Evolutionary conservation across 2,329 filamentous ascomycete species (phyloP), one percentile per base, ranked within the genome.

Genomic region (Fusarium redolens): DNA sequence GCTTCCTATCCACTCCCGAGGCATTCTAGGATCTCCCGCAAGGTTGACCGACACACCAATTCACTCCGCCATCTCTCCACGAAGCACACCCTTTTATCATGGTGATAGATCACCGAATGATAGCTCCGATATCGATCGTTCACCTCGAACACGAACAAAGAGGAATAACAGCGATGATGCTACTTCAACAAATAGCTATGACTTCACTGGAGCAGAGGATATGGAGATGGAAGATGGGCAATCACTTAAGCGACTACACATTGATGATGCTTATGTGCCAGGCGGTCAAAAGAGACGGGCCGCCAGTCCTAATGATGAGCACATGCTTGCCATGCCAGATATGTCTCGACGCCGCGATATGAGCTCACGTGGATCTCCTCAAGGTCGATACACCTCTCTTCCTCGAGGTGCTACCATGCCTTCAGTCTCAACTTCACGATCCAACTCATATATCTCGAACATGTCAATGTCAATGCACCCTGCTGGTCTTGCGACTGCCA

Each of bases 161-260:
- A 83, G 87, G 60, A 86, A 85, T 37, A 87, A 89, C 66, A 89
- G 87, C 61, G 87, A 89, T 54, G 87, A 87, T 61, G 83, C 82
- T 18, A 84, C 83, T 2, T 85, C 85, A 4, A 84, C 81, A 14
- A 83, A 85, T 48, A 84, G 82, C 69, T 85, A 85, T 63, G 85
- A 86, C 3, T 82, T 79, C 57, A 76, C 75, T 40, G 76, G 74
- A 3, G 72, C 73, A 22, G 83, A 85, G 22, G 85, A 87, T n/a
- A 82, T 82, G 75, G 86, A 87, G 3, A 86, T 85, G 30, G 87
- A 89, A 14, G 87, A 89, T 79, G 86, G 78, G 78, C 85, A 71
- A 72, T 86, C 74, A 75, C 84, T 87, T 78, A 89, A 78, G 83
- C 85, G 81, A 79, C 82, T 88, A 13, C 84, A 85, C 25, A 83